Percentiles rank a stretch among this genome's conserved stretches.
These are phyloP conservation scores for Ustilago curta DNA, from an alignment of 1,284 basidiomycete genomes.

Conservation along the genomic window DNA sequence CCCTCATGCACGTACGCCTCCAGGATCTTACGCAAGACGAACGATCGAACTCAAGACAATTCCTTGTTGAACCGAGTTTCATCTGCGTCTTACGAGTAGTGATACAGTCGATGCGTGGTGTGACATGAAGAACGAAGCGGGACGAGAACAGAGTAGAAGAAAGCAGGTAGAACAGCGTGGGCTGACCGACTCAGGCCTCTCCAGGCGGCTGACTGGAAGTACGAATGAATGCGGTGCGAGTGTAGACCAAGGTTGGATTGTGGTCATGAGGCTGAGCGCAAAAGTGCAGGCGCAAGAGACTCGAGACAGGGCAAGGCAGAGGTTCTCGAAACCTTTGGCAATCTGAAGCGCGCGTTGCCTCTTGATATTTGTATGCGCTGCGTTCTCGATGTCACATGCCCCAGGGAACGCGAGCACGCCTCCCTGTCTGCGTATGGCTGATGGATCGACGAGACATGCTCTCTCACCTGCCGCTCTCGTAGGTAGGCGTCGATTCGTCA, in stretches of 20 bases:
- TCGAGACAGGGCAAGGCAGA: background rate
- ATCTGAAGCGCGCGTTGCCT: background rate
- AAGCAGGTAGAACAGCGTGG: background rate
- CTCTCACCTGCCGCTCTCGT: constrained; percentile 23
- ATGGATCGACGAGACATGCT: background rate
- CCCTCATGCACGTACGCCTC: background rate
- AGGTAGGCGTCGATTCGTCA: constrained; percentile 34
- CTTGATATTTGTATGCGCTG: background rate
- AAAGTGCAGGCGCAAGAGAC: background rate
- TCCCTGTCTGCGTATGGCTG: background rate
- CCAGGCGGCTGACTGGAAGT: too few species aligned
- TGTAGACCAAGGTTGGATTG: background rate
- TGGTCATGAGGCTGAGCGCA: background rate
- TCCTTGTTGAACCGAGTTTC: background rate
- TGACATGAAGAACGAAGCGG: background rate
- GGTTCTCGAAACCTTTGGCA: background rate
- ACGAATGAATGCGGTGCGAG: too few species aligned
- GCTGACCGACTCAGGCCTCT: background rate
- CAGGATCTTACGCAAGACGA: background rate
- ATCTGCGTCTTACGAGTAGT: constrained; percentile 27
- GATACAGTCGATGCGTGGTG: constrained; percentile 34
- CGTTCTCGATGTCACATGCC: background rate
- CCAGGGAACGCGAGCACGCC: background rate
- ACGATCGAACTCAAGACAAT: background rate
- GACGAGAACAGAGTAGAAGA: background rate